These are phyloP conservation scores for Penicillium occitanis DNA, from an alignment of 2,329 filamentous ascomycete species.

Conservation along the genomic window DNA sequence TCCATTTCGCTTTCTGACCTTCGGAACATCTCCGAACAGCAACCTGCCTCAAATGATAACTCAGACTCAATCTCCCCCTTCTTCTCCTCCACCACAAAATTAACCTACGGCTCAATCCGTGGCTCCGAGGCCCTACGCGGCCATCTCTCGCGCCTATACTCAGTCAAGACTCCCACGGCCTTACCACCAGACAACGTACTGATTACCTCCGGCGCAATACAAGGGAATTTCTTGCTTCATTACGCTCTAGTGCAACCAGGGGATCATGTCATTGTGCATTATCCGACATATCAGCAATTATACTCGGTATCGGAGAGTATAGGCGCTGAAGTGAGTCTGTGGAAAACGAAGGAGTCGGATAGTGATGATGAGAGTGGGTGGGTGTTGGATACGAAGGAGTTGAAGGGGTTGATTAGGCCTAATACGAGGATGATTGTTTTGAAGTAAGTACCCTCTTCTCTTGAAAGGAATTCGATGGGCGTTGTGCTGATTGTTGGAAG, in stretches of 20 bases:
- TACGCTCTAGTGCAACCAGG: conserved; percentile 70
- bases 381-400: conserved; percentile 64
- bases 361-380: conserved; percentile 53
- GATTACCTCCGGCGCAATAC: conserved; percentile 76
- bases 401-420: conserved; percentile 60
- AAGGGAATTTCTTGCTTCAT: conserved; percentile 78
- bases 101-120: conserved; percentile 72
- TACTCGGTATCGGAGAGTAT: conserved; percentile 72
- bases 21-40: conserved; percentile 54
- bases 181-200: conserved; percentile 64
- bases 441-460: conserved; percentile 44
- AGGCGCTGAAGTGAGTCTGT: conserved; percentile 74
- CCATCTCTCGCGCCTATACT: conserved; percentile 66
- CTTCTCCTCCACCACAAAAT: conserved; percentile 55
- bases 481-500: conserved; percentile 38
- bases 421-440: conserved; percentile 61
- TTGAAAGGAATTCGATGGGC: not conserved
- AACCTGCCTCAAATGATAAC: conserved; percentile 25
- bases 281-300: conserved; percentile 83
- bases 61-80: conserved; percentile 40
- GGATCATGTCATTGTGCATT: conserved; percentile 83
- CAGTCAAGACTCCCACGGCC: conserved; percentile 51
- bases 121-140: conserved; percentile 64
- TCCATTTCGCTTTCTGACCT: conserved; percentile 57
- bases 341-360: conserved; percentile 62